A percentile compares a stretch with the other conserved stretches of the same genome.
These are phyloP conservation scores for Hebeloma cylindrosporum DNA, from an alignment of 768 basidiomycete genomes.

Conservation along the genomic window DNA sequence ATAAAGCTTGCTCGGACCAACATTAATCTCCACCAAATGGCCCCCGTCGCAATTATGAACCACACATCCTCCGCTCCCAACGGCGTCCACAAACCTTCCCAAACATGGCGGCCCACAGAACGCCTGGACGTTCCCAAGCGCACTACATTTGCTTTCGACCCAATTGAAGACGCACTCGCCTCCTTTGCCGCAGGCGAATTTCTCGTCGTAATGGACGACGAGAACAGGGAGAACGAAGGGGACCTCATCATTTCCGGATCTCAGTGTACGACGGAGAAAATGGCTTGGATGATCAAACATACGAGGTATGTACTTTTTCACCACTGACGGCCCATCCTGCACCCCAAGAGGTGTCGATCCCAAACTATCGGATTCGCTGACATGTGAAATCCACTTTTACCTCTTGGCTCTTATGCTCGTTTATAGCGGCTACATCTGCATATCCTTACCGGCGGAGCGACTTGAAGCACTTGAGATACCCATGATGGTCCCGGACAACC, in stretches of 20 bases:
- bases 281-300: slow-evolving; percentile 99
- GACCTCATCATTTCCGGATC: slow-evolving; percentile 89
- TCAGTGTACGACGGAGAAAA: slow-evolving; percentile 88
- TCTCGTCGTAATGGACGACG: slow-evolving; percentile 97
- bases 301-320: slow-evolving; percentile 64
- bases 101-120: slow-evolving; percentile 37
- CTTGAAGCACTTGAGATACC: slow-evolving; percentile 80
- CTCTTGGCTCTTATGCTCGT: slow-evolving; percentile 1
- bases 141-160: slow-evolving; percentile 67
- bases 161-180: slow-evolving; percentile 74
- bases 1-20: slow-evolving; percentile 24
- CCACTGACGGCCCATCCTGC: slow-evolving; percentile 3
- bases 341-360: slow-evolving; percentile 10
- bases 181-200: slow-evolving; percentile 84
- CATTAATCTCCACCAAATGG: slow-evolving; percentile 24
- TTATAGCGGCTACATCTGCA: slow-evolving; percentile 89
- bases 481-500: slow-evolving; percentile 92
- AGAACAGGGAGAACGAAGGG: slow-evolving; percentile 94
- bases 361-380: slow-evolving; percentile 18
- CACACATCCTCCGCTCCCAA: slow-evolving; percentile 12
- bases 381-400: slow-evolving; percentile 20
- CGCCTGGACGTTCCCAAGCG: slow-evolving; percentile 29
- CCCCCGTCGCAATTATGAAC: slow-evolving; percentile 29
- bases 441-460: slow-evolving; percentile 74
- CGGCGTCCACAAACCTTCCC: slow-evolving; percentile 19